A percentile compares a stretch with the other conserved stretches of the same genome.
Conservation (phyloP, 169 alveolate genomes). For the Neospora caninum region DNA sequence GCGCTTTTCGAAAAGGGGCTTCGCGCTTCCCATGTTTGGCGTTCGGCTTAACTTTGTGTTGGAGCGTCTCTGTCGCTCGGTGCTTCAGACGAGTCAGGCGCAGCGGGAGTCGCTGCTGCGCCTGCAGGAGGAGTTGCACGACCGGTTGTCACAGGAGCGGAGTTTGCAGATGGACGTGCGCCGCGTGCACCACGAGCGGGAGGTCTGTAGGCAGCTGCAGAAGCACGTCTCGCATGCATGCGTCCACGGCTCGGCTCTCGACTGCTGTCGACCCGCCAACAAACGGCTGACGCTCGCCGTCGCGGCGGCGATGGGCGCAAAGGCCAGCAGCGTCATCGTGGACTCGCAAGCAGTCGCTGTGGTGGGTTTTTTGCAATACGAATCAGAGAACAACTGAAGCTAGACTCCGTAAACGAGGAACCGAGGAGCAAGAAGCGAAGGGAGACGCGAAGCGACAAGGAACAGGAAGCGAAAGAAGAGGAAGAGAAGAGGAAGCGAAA, state of each 20-base stretch:
- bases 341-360: neutral
- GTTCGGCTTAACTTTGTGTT: too few relatives aligned
- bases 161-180: neutral
- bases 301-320: conserved; percentile 41
- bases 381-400: too few relatives aligned
- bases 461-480: too few relatives aligned
- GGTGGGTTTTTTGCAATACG: conserved; percentile 9
- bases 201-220: conserved; percentile 4
- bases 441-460: too few relatives aligned
- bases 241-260: neutral
- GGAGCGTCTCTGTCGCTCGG: neutral
- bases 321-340: conserved; percentile 19
- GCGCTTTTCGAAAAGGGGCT: too few relatives aligned
- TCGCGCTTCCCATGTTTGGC: too few relatives aligned
- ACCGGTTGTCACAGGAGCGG: conserved; percentile 6
- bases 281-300: conserved; percentile 34
- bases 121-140: neutral
- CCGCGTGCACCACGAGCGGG: neutral
- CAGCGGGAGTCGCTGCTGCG: conserved; percentile 24
- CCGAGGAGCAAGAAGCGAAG: too few relatives aligned
- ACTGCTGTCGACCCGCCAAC: conserved; percentile 20
- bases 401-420: neutral
- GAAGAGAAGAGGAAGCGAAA: too few relatives aligned
- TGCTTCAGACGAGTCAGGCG: neutral
- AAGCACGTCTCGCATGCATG: conserved; percentile 14